A percentile compares a stretch with the other conserved stretches of the same genome.
These are phyloP conservation scores for Pestalotiopsis sp. DNA, from an alignment of 2,329 filamentous ascomycete genomes.

Conservation along the genomic window DNA sequence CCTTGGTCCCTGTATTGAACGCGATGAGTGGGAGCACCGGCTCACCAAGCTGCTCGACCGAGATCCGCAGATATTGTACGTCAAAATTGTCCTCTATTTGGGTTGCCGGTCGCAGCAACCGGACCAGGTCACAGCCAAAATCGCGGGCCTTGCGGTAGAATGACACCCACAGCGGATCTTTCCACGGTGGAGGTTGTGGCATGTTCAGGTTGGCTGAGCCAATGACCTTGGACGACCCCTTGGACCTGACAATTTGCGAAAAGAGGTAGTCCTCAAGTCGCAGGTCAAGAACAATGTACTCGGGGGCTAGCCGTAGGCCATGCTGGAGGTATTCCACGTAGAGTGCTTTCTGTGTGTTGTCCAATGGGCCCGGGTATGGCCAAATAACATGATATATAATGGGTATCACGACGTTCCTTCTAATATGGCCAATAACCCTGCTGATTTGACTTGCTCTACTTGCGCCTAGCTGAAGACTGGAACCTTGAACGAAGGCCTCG, in stretches of 20 bases:
- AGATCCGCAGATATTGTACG: constrained; percentile 56
- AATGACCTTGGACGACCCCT: constrained; percentile 63
- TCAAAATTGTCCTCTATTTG: constrained; percentile 66
- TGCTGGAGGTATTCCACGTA: constrained; percentile 63
- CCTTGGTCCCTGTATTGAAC: constrained; percentile 66
- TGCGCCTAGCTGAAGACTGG: constrained; percentile 19
- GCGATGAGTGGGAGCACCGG: constrained; percentile 58
- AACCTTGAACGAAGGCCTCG: constrained; percentile 27
- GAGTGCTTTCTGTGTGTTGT: constrained; percentile 27
- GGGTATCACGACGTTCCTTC: constrained; percentile 64
- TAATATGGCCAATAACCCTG: constrained; percentile 59
- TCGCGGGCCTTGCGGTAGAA: constrained; percentile 60
- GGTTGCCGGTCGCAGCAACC: constrained; percentile 60
- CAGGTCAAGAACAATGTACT: constrained; percentile 66
- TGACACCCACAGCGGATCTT: constrained; percentile 54
- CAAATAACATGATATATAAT: constrained; percentile 56
- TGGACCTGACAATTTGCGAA: constrained; percentile 49
- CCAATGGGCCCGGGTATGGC: constrained; percentile 26
- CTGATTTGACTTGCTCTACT: constrained; percentile 55
- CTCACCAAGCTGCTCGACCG: constrained; percentile 44
- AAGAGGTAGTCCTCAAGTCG: constrained; percentile 55
- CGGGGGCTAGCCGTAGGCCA: constrained; percentile 62
- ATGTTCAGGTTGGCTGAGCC: constrained; percentile 52
- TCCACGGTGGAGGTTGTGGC: constrained; percentile 54
- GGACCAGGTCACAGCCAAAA: constrained; percentile 63